Conservation (phyloP, 306 rosid species). For the Glycine latifolia region DNA sequence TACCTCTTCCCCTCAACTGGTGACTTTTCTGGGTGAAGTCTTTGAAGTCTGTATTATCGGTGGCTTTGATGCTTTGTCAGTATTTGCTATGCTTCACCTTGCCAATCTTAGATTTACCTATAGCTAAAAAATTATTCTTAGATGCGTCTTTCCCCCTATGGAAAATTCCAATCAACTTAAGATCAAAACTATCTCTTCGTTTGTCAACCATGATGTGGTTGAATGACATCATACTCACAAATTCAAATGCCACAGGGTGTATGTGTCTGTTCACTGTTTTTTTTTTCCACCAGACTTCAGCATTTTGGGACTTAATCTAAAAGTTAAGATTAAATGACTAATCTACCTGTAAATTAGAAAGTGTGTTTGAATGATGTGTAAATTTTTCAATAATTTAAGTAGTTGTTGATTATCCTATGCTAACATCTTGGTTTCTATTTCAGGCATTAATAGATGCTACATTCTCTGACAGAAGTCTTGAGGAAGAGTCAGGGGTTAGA, state of each 20-base stretch:
- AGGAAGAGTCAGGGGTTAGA: constrained; percentile 74
- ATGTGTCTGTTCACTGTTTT: not conserved
- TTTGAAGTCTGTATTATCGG: not conserved
- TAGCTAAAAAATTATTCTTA: not conserved
- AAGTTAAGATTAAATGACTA: not conserved
- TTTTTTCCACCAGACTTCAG: not conserved
- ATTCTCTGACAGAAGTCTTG: constrained; percentile 71
- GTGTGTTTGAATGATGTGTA: constrained; percentile 5
- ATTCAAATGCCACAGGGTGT: constrained; percentile 15
- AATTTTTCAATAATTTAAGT: not conserved
- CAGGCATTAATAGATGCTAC: constrained; percentile 82
- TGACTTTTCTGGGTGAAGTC: not conserved
- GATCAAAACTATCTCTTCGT: not conserved
- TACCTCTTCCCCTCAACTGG: not conserved
- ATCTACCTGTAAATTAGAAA: constrained; percentile 24
- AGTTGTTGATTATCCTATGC: constrained; percentile 18
- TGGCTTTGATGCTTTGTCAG: not conserved
- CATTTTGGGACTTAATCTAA: constrained; percentile 5
- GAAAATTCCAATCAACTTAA: constrained; percentile 19
- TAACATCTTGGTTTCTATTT: constrained; percentile 41
- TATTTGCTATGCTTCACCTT: constrained; percentile 13
- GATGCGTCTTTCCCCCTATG: not conserved
- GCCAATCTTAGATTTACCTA: not conserved
- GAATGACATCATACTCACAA: constrained; percentile 7
- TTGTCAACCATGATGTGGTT: constrained; percentile 1